Base-by-base conservation (phyloP, 2,329 filamentous ascomycete species). In the Calonectria honghensis region DNA sequence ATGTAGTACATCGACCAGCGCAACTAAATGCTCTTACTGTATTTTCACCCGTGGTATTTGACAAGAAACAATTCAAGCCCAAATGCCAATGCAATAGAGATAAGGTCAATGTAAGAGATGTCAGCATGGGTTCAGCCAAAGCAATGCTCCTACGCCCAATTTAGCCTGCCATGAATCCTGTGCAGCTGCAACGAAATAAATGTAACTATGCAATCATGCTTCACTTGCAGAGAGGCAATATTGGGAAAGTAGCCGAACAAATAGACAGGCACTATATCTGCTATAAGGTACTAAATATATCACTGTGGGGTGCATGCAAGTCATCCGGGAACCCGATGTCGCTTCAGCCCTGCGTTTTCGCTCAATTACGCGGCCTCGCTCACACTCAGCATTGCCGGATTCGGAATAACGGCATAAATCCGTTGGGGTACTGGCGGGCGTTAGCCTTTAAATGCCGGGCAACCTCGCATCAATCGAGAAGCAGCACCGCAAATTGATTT, bases 331-430 rank as follows among this genome's bases (percentile, higher is more conserved):
- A 14, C 35, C 57, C 57, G 57, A 27, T 61, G 13, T 37, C 57
- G 57, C 57, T 10, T 61, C 29, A 24, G 27, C n/a, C 5, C 35
- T 61, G 57, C 57, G 57, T 24, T 61, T 61, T 61, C 57, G 57
- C 57, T 27, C 35, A 5, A 61, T 9, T n/a, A 24, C 4, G 57
- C 57, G 57, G n/a, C n/a, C n/a, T 41, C 57, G 57, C 57, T 29
- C n/a, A 61, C 41, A 10, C 41, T 45, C 18, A 45, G 37, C 57
- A n/a, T 27, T 27, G n/a, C 57, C 57, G 4, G 11, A 59, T 59
- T 39, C 6, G 32, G 57, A 39, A 61, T 27, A 13, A 27, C n/a
- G n/a, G n/a, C 35, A 61, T 6, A 61, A 35, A 57, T 61, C n/a
- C n/a, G 57, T 61, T 61, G 57, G 32, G 57, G 13, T 4, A 6